Evolutionary conservation across 106 monocot species (phyloP).

Genomic region (Allium cepa): DNA sequence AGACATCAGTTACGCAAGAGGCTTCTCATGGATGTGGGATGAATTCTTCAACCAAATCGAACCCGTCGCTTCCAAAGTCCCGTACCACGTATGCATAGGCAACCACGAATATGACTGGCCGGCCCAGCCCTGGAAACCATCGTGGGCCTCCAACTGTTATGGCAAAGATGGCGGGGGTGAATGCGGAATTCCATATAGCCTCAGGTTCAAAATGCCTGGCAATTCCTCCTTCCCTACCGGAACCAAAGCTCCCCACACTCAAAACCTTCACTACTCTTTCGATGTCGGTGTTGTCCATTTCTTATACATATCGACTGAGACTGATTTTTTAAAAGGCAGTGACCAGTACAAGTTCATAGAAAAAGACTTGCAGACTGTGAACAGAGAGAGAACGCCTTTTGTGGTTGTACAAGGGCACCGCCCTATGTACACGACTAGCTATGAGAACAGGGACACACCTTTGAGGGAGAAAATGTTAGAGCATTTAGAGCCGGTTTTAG

Average conservation of each 20-base stretch:
- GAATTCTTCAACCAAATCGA: constrained; percentile 93
- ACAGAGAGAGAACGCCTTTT: constrained; percentile 76
- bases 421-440: constrained; percentile 92
- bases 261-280: constrained; percentile 83
- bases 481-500: constrained; percentile 68
- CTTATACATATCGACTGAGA: constrained; percentile 91
- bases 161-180: constrained; percentile 92
- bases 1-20: constrained; percentile 94
- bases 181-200: constrained; percentile 94
- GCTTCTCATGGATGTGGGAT: constrained; percentile 95
- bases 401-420: constrained; percentile 92
- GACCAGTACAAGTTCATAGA: constrained; percentile 84
- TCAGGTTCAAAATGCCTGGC: constrained; percentile 95
- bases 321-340: constrained; percentile 76
- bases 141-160: constrained; percentile 57
- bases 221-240: constrained; percentile 78
- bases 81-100: constrained; percentile 94
- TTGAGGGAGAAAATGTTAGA: constrained; percentile 64
- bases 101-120: constrained; percentile 99
- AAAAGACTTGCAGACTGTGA: constrained; percentile 60
- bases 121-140: constrained; percentile 83
- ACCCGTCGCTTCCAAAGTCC: constrained; percentile 66
- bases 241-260: constrained; percentile 61
- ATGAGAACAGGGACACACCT: constrained; percentile 57
- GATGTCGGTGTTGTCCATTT: constrained; percentile 85